These are phyloP conservation scores for Xylaria arbuscula DNA, from an alignment of 2,329 filamentous ascomycete species.

Conservation along the genomic window DNA sequence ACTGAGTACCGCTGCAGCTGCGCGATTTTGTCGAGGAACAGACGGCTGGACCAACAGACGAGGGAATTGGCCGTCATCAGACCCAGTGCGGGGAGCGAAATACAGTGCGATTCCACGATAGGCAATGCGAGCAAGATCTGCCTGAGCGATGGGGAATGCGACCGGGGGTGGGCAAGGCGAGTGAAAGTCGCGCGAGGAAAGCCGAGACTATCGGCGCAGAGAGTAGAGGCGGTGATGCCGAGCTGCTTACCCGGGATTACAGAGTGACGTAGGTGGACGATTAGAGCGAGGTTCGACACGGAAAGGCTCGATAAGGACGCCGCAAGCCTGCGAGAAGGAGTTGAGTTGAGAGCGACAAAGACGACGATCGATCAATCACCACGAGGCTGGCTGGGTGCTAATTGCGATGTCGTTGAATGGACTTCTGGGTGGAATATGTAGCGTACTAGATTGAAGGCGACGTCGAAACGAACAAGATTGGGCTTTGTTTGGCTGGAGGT, in stretches of 20 bases:
- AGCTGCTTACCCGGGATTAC: conserved; percentile 21
- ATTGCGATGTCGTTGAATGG: conserved; percentile 1
- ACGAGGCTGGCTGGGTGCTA: neutral
- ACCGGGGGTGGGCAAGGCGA: conserved; percentile 39
- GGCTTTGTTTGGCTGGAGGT: conserved; percentile 15
- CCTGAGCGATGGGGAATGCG: conserved; percentile 38
- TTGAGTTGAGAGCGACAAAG: neutral
- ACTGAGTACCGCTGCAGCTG: conserved; percentile 38
- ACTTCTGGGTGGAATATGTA: no score
- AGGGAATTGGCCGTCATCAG: conserved; percentile 39
- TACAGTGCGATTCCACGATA: conserved; percentile 46
- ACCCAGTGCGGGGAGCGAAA: conserved; percentile 46
- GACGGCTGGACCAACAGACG: conserved; percentile 34
- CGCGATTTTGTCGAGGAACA: conserved; percentile 50
- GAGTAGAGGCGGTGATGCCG: conserved; percentile 37
- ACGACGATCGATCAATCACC: conserved; percentile 1
- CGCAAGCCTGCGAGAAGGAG: neutral
- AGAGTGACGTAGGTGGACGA: conserved; percentile 21
- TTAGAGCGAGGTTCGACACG: neutral
- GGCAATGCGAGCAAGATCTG: conserved; percentile 43
- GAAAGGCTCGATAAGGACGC: neutral
- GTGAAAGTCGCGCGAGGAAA: conserved; percentile 36
- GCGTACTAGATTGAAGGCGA: conserved; percentile 1
- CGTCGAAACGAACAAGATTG: conserved; percentile 14
- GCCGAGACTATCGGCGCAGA: conserved; percentile 36